A percentile compares a stretch with the other conserved stretches of the same genome.
These are phyloP conservation scores for Alternaria triticimaculans DNA, from an alignment of 2,329 filamentous ascomycete genomes.

Conservation along the genomic window DNA sequence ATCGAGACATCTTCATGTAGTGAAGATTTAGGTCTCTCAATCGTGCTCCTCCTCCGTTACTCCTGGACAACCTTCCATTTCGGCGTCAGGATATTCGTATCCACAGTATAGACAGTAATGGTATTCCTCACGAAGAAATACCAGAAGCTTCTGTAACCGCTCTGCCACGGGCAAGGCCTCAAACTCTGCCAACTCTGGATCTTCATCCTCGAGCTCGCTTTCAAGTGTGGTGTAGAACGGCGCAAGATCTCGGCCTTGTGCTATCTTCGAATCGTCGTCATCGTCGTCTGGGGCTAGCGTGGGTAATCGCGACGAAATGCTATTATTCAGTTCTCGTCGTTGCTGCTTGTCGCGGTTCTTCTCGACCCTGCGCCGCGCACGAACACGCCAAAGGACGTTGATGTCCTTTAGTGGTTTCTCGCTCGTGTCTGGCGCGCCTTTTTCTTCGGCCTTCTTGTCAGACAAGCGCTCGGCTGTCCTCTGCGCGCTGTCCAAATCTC, in stretches of 20 bases:
- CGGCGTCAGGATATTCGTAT: slow-evolving; percentile 72
- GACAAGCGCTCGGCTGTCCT: slow-evolving; percentile 81
- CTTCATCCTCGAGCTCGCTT: slow-evolving; percentile 77
- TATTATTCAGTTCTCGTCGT: slow-evolving; percentile 37
- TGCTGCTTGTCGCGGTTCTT: slow-evolving; percentile 66
- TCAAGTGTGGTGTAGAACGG: slow-evolving; percentile 61
- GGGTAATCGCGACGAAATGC: slow-evolving; percentile 59
- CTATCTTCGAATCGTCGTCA: slow-evolving; percentile 74
- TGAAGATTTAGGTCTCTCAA: slow-evolving; percentile 44
- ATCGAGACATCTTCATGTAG: not conserved
- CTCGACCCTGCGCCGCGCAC: slow-evolving; percentile 73
- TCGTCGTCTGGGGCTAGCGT: slow-evolving; percentile 68
- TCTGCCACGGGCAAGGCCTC: slow-evolving; percentile 71
- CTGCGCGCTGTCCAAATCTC: slow-evolving; percentile 77
- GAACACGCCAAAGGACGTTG: slow-evolving; percentile 79
- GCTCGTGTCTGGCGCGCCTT: slow-evolving; percentile 28
- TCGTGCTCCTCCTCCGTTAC: slow-evolving; percentile 82
- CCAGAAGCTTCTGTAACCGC: slow-evolving; percentile 69
- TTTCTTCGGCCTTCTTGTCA: slow-evolving; percentile 34
- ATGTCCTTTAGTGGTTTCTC: slow-evolving; percentile 68
- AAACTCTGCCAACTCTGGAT: slow-evolving; percentile 81
- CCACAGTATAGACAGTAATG: slow-evolving; percentile 98
- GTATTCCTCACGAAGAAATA: slow-evolving; percentile 72
- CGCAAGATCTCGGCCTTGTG: slow-evolving; percentile 65
- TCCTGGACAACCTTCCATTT: slow-evolving; percentile 90